Evolutionary conservation across 2,329 filamentous ascomycete genomes (phyloP), one percentile per base, ranked within the genome.

Genomic region (Colletotrichum higginsianum): DNA sequence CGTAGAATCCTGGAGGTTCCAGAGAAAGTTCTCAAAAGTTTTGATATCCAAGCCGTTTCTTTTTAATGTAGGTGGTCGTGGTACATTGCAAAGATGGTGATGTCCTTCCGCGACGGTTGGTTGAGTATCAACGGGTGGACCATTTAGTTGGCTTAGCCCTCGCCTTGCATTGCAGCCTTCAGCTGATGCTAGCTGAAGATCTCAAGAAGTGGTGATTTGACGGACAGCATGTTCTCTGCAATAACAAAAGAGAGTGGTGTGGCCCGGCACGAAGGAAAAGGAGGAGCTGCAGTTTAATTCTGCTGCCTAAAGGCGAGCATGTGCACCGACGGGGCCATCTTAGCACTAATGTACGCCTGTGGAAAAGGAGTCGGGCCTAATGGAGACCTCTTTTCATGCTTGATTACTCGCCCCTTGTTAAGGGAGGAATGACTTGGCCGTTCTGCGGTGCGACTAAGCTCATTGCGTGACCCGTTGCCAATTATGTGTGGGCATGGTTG

Each of bases 271-370:
- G 35, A 23, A 18, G 47, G 30, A 35, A 35, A 23, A 23, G 30
- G 30, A n/a, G n/a, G 21, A 64, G 23, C 18, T 52, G 65, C 63
- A 50, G 18, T 38, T 42, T 60, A 66, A 66, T 70, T 66, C 67
- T 70, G 67, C 67, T 70, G 67, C 67, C 67, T 70, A 46, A 44
- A 64, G 47, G 23, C 42, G 16, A 42, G 30, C 11, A 57, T 30
- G 46, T 47, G 47, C 30, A 40, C 21, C 21, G 30, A 53, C 44
- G 61, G 26, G 26, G 21, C 46, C 44, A 30, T 13, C 38, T 52
- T 55, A 47, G 13, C 66, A 53, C 60, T 40, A 40, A 21, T 55
- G 46, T 63, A 61, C 30, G 2, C 30, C 30, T 30, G 44, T 40
- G 38, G 46, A 49, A 49, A 52, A 12, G 55, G 16, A 55, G 9